A percentile compares a stretch with the other conserved stretches of the same genome.
These are phyloP conservation scores for Pachysandra terminalis DNA, from an alignment of 164 flowering plant genomes.

Conservation along the genomic window DNA sequence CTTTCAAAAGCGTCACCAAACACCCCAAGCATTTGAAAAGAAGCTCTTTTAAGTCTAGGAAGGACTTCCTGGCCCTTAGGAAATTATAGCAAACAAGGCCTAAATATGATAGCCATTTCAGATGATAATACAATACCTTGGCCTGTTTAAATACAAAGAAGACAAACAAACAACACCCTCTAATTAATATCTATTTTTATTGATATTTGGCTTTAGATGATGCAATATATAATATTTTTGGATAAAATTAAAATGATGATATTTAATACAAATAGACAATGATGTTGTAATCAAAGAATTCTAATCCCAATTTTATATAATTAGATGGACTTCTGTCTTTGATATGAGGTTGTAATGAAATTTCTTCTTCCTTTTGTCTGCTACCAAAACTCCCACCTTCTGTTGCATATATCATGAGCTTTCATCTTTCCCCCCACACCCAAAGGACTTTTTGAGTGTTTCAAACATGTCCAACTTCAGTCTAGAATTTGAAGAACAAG, in stretches of 20 bases:
- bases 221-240: too few species aligned
- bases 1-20: too few species aligned
- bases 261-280: conserved; percentile 7
- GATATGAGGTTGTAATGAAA: conserved; percentile 14
- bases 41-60: too few species aligned
- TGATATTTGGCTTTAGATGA: not conserved
- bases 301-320: conserved; percentile 5
- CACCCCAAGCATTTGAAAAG: too few species aligned
- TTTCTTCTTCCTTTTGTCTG: conserved; percentile 35
- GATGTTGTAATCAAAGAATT: conserved; percentile 18
- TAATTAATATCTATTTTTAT: not conserved
- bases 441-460: not conserved
- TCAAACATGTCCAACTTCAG: conserved; percentile 23
- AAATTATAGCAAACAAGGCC: too few species aligned
- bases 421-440: not conserved
- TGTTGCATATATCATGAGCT: conserved; percentile 14
- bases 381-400: conserved; percentile 10
- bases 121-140: too few species aligned
- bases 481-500: conserved; percentile 25
- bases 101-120: too few species aligned
- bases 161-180: conserved; percentile 14
- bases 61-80: too few species aligned
- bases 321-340: conserved; percentile 17
- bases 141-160: not conserved
- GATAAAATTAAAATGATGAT: too few species aligned